These are phyloP conservation scores for Erigeron philadelphicus DNA, from an alignment of 140 eudicot genomes.

Conservation along the genomic window DNA sequence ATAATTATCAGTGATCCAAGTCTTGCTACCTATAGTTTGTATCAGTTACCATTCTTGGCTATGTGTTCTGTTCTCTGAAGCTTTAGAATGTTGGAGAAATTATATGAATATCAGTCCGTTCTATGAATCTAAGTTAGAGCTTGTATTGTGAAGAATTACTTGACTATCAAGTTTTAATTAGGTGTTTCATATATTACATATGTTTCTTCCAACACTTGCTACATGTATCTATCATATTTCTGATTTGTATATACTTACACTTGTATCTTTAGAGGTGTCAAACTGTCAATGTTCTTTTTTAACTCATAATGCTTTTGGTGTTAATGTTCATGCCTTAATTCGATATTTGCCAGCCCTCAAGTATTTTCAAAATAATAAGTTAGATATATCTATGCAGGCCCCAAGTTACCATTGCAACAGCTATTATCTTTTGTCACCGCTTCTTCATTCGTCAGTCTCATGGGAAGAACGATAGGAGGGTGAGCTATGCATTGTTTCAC, in stretches of 20 bases:
- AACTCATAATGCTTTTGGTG: background rate
- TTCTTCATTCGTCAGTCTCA: conserved; percentile 77
- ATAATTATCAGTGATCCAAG: background rate
- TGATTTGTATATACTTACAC: conserved; percentile 8
- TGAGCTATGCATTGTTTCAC: conserved; percentile 29
- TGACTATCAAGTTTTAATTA: background rate
- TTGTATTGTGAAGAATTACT: background rate
- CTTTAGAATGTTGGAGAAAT: conserved; percentile 13
- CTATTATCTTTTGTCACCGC: conserved; percentile 76
- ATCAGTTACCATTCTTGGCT: conserved; percentile 1
- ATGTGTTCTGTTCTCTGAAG: background rate
- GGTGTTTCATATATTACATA: background rate
- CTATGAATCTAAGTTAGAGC: background rate
- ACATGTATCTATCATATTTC: background rate
- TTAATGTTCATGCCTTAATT: background rate
- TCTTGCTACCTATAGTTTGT: background rate
- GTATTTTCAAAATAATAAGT: conserved; percentile 10
- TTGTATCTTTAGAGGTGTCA: background rate
- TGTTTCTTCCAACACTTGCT: background rate
- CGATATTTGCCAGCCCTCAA: conserved; percentile 5
- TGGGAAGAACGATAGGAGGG: conserved; percentile 76
- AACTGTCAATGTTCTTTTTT: background rate
- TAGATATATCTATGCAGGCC: conserved; percentile 55
- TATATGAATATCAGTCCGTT: background rate
- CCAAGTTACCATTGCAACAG: conserved; percentile 87